Percentiles rank a stretch among this genome's conserved stretches.
phyloP scores from a whole-genome alignment of 1,284 basidiomycete genomes.

The Albatrellus sp. region DNA sequence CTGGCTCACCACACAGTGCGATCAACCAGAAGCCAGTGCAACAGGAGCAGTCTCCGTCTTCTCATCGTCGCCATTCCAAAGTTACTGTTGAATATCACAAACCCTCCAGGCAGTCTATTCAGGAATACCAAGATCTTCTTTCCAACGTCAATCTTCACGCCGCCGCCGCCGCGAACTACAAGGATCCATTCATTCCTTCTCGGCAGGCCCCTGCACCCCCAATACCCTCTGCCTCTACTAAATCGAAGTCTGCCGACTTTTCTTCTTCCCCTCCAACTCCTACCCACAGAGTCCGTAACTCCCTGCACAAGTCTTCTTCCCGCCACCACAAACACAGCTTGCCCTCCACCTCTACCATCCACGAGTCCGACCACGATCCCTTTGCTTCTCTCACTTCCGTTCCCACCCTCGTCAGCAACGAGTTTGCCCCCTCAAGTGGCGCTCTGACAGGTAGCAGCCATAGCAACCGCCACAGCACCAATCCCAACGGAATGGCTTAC shows the following conservation, averaged over 20 bases:
- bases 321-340: constrained; percentile 34
- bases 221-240: constrained; percentile 19
- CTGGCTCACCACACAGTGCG: constrained; percentile 22
- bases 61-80: constrained; percentile 41
- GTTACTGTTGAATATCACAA: constrained; percentile 65
- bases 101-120: constrained; percentile 45
- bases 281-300: constrained; percentile 31
- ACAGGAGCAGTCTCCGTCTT: constrained; percentile 14
- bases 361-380: constrained; percentile 38
- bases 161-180: constrained; percentile 33
- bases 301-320: constrained; percentile 44
- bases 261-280: constrained; percentile 5
- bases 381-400: constrained; percentile 30
- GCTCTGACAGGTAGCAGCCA: no score
- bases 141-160: constrained; percentile 47
- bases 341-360: constrained; percentile 15
- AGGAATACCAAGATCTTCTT: constrained; percentile 62
- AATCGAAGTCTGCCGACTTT: constrained; percentile 13
- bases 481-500: constrained; percentile 18
- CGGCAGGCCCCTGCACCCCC: constrained; percentile 46
- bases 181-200: constrained; percentile 34
- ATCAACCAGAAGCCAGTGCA: constrained; percentile 23
- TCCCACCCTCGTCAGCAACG: constrained; percentile 12
- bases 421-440: constrained; percentile 1
- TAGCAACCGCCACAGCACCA: constrained; percentile 1